Conservation (phyloP, 2,329 filamentous ascomycete genomes). For the Ascomycota sp. region DNA sequence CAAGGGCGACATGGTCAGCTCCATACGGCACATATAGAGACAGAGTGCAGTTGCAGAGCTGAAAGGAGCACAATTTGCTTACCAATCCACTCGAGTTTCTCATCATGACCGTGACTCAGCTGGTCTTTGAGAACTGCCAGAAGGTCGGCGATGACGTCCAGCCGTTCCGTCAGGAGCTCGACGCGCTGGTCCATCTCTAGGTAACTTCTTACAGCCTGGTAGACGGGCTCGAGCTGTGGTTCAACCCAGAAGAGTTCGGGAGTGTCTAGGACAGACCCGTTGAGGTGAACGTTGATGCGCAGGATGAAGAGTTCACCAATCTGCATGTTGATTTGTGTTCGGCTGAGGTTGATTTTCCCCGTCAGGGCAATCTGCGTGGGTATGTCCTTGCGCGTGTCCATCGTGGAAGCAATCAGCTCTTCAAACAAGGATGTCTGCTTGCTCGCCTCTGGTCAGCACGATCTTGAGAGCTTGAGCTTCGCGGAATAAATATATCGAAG, state of each 20-base stretch:
- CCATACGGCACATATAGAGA: too few species aligned
- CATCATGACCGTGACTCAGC: conserved; percentile 77
- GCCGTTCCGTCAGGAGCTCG: conserved; percentile 64
- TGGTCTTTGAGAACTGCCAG: conserved; percentile 89
- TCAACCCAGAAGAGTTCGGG: conserved; percentile 98
- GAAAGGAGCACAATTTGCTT: conserved; percentile 14
- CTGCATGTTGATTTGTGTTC: conserved; percentile 95
- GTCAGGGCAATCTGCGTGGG: conserved; percentile 83
- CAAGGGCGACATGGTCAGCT: neutral
- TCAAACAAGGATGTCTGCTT: conserved; percentile 77
- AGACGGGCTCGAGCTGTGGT: conserved; percentile 87
- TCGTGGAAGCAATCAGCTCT: conserved; percentile 82
- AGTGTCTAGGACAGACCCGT: conserved; percentile 88
- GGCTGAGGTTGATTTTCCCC: conserved; percentile 73
- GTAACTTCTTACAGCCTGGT: conserved; percentile 86
- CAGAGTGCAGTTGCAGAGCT: neutral
- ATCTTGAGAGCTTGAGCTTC: neutral
- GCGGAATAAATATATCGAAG: neutral
- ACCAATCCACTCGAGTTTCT: conserved; percentile 83
- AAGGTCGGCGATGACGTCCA: conserved; percentile 77
- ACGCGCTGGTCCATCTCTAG: conserved; percentile 97
- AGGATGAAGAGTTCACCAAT: conserved; percentile 97
- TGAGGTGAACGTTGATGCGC: conserved; percentile 92
- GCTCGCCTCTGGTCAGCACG: conserved; percentile 4
- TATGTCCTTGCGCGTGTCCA: conserved; percentile 81